phyloP scores from a whole-genome alignment of 2,329 filamentous ascomycete genomes.

The Aspergillus proliferans region DNA sequence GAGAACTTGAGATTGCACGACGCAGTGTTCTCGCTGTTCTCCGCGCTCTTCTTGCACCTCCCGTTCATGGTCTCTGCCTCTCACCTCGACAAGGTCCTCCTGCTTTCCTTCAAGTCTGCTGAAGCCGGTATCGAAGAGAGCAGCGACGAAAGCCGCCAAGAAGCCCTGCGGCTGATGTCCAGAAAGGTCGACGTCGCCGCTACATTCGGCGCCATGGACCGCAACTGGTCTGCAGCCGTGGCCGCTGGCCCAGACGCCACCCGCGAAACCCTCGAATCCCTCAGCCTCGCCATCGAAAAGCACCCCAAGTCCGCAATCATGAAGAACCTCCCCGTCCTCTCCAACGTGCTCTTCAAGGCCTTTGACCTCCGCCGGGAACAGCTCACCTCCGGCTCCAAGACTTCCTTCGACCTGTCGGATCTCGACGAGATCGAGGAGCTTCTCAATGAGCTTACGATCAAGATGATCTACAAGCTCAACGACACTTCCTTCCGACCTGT shows the following conservation, averaged over 20 bases:
- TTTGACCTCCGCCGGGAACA: slow-evolving; percentile 46
- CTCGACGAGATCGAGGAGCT: slow-evolving; percentile 56
- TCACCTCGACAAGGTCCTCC: slow-evolving; percentile 66
- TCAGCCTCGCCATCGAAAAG: slow-evolving; percentile 66
- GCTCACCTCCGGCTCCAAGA: slow-evolving; percentile 19
- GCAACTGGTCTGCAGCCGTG: slow-evolving; percentile 64
- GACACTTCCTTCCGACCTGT: slow-evolving; percentile 88
- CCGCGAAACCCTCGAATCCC: slow-evolving; percentile 61
- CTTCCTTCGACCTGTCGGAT: slow-evolving; percentile 42
- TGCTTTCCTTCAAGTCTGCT: slow-evolving; percentile 66
- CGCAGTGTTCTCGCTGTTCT: slow-evolving; percentile 73
- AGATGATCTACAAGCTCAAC: slow-evolving; percentile 95
- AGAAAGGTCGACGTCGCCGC: slow-evolving; percentile 70
- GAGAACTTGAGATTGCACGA: slow-evolving; percentile 65
- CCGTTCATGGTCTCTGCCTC: slow-evolving; percentile 81
- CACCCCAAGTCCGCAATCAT: slow-evolving; percentile 72
- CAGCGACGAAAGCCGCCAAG: slow-evolving; percentile 57
- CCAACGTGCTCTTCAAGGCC: slow-evolving; percentile 51
- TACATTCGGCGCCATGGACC: slow-evolving; percentile 66
- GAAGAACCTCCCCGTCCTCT: slow-evolving; percentile 66
- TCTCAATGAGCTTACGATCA: slow-evolving; percentile 66
- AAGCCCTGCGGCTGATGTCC: slow-evolving; percentile 68
- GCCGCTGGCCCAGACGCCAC: slow-evolving; percentile 58
- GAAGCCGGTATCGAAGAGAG: slow-evolving; percentile 55
- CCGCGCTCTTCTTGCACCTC: slow-evolving; percentile 71